Base-by-base conservation (phyloP, 148 eudicot species). In the Bassia scoparia region DNA sequence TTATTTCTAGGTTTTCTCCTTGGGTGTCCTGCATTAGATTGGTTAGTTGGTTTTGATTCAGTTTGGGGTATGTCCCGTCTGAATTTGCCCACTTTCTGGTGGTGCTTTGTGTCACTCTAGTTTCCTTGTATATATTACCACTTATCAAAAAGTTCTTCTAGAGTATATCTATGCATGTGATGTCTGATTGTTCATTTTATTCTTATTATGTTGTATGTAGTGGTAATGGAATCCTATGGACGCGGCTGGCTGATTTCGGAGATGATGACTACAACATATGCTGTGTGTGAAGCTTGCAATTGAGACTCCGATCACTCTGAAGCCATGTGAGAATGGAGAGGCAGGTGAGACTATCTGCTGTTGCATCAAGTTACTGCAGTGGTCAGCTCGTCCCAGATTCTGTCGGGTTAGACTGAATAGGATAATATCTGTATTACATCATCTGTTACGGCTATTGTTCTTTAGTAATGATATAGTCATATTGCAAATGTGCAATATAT, bases 191-290 rank as follows among this genome's bases (percentile, higher is more conserved):
- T 14, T 23, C 31, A 34, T 14, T 58, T 33, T 61, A 33, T 10
- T 31, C 38, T 5, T 3, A 5, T 33, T 24, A 31, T 18, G 11
- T 33, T 41, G 61, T 17, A 33, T 43, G 27, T 78, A 93, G 98
- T 90, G 63, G 96, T 93, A 48, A n/a, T 93, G 98, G 98, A 93
- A 93, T 81, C 98, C 98, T 15, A 90, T 96, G 98, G 96, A 93
- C 81, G 89, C 87, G 85, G 90, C 81, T 93, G 82, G 83, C 82
- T 71, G 98, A 93, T 85, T 86, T 93, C 68, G 98, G 98, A 61
- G 96, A 89, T 66, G 96, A 90, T 16, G 96, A 93, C 49, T 93
- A 87, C 83, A 90, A 79, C 87, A 93, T 67, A 93, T 93, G 98
- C 38, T 93, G 68, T 90, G 96, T 68, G 91, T 93, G 74, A 93